Evolutionary conservation across 805 yeast genomes (phyloP), one percentile per base, ranked within the genome.

Genomic region (Saitoella complicata): DNA sequence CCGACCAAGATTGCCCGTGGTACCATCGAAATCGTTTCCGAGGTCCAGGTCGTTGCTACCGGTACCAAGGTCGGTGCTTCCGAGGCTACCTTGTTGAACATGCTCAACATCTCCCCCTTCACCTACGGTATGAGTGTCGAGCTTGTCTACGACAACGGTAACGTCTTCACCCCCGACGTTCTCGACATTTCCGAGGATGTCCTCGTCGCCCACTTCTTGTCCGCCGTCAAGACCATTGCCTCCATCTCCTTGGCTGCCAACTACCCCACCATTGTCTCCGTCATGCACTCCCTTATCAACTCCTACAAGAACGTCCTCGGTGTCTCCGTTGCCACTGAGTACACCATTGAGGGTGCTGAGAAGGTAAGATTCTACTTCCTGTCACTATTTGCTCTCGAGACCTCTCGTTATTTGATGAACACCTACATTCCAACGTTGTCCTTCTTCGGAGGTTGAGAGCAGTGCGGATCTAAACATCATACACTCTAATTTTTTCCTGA

Each of bases 1-100:
- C 98, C 98, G 79, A 91, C 99, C 84, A 91, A 91, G 93, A 91
- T 91, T 86, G 91, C 95, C 72, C 87, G 99, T 83, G 99, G 99
- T 91, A 86, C 95, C 74, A 91, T 91, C 80, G 99, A 91, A 76
- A 91, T 91, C 72, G 86, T 85, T 70, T 71, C 81, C 61, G 98
- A 91, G 67, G 94, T 91, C 64, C 83, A 83, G 76, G 95, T 91
- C 67, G 94, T 87, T 65, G 77, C 73, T 54, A 78, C 80, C 54
- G 83, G 84, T 64, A 64, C 65, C 55, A 84, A 73, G 72, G 98
- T 91, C 64, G 99, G 99, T 76, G 94, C 88, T 63, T 91, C 98
- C 62, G 99, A 91, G 78, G 97, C 99, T 60, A 67, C 95, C 59
- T 76, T 91, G 73, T 81, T 91, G 70, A 91, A 91, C 86, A 84